These are phyloP conservation scores for Cytospora piceicola DNA, from an alignment of 2,329 filamentous ascomycete genomes.

Conservation along the genomic window DNA sequence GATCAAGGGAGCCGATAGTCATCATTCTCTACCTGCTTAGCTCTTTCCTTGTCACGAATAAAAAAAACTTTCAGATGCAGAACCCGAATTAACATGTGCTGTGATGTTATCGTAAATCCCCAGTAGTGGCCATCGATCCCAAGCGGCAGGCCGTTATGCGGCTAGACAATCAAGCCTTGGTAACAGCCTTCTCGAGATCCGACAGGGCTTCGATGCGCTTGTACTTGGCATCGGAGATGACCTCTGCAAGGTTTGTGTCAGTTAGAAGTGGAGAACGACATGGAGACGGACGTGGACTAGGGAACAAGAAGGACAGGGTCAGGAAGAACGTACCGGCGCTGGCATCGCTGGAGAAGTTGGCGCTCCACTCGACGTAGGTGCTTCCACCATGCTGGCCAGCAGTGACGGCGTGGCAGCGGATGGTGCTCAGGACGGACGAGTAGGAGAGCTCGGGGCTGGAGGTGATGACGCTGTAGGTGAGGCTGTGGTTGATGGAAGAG, in stretches of 20 bases:
- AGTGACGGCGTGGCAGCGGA: conserved; percentile 68
- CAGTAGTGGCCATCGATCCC: not conserved
- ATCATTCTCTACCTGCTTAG: conserved; percentile 5
- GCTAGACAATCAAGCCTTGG: conserved; percentile 36
- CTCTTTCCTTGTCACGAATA: not conserved
- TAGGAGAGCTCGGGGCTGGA: conserved; percentile 68
- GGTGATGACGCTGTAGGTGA: conserved; percentile 74
- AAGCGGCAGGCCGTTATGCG: not conserved
- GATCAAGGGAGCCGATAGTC: not conserved
- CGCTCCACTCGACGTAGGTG: conserved; percentile 71
- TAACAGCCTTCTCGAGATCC: conserved; percentile 61
- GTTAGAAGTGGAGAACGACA: not conserved
- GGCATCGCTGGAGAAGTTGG: conserved; percentile 71
- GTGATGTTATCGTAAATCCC: not conserved
- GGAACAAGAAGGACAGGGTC: not conserved
- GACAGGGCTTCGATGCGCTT: conserved; percentile 74
- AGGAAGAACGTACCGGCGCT: conserved; percentile 61
- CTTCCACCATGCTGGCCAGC: conserved; percentile 65
- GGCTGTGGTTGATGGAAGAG: conserved; percentile 73
- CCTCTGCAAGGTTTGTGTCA: conserved; percentile 49
- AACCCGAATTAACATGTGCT: not conserved
- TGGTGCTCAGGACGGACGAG: conserved; percentile 68
- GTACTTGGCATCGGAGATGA: conserved; percentile 76
- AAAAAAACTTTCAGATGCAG: not conserved
- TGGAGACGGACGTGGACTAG: conserved; percentile 12